A percentile compares a stretch with the other conserved stretches of the same genome.
Conservation (phyloP, 2,329 filamentous ascomycete genomes). For the Colletotrichum melonis region DNA sequence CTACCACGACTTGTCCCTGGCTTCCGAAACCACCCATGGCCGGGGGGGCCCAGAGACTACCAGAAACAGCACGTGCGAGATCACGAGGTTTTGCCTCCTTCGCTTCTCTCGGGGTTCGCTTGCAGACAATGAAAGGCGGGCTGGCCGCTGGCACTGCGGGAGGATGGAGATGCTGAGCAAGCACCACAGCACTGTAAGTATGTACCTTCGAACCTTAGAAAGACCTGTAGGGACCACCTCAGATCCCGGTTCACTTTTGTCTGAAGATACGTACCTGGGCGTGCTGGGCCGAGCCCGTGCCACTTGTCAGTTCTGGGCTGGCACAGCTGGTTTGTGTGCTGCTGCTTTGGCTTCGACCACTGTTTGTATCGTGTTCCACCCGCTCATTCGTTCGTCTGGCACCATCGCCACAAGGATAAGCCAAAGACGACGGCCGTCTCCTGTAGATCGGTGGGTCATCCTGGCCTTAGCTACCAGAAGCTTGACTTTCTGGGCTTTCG, state of each 20-base stretch:
- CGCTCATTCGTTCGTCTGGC: constrained; percentile 10
- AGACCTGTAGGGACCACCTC: no score
- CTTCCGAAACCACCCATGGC: constrained; percentile 34
- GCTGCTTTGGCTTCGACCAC: background rate
- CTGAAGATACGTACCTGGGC: background rate
- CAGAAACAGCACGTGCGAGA: constrained; percentile 21
- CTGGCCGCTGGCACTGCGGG: background rate
- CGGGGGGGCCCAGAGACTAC: constrained; percentile 20
- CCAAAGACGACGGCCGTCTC: constrained; percentile 15
- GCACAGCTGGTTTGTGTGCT: no score
- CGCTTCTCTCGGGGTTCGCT: constrained; percentile 14
- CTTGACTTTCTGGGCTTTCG: constrained; percentile 4
- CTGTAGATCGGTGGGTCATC: constrained; percentile 34
- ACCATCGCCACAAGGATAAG: constrained; percentile 29
- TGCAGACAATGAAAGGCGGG: background rate
- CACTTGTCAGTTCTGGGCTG: background rate
- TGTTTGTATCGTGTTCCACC: background rate
- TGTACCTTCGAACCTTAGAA: no score
- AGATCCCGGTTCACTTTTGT: constrained; percentile 5
- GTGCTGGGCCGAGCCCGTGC: constrained; percentile 4
- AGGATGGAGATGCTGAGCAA: background rate
- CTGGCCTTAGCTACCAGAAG: constrained; percentile 24
- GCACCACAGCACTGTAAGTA: background rate
- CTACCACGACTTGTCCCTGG: constrained; percentile 33
- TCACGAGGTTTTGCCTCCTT: constrained; percentile 28